A percentile compares a stretch with the other conserved stretches of the same genome.
Evolutionary conservation across 371 early-diverging fungal genomes (phyloP).

Genomic region (Globomyces sp.): DNA sequence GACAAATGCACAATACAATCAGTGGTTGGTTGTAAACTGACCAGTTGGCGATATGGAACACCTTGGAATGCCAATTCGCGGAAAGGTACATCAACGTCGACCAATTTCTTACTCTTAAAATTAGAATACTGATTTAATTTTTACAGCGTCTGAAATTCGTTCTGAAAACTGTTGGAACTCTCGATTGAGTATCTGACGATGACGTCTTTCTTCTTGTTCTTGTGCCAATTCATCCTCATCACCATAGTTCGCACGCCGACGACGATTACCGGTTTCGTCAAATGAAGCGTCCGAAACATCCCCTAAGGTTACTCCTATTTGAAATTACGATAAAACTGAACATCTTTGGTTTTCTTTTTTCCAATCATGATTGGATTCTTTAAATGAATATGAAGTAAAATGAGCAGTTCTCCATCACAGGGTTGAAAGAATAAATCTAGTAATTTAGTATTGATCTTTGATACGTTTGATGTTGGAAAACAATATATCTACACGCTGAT

Average conservation of each 20-base stretch:
- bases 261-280: constrained; percentile 97
- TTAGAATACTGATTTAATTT: background rate
- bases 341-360: constrained; percentile 97
- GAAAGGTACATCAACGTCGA: constrained; percentile 94
- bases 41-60: constrained; percentile 94
- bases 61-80: constrained; percentile 96
- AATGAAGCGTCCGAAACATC: constrained; percentile 93
- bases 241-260: constrained; percentile 87
- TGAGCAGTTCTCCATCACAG: constrained; percentile 94
- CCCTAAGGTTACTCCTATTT: constrained; percentile 37
- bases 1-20: constrained; percentile 97
- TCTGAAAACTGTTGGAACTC: constrained; percentile 95
- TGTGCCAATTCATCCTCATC: constrained; percentile 96
- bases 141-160: constrained; percentile 80
- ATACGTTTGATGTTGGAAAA: constrained; percentile 94
- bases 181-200: constrained; percentile 84
- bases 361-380: constrained; percentile 96
- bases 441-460: too few species aligned
- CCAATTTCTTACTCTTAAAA: constrained; percentile 65
- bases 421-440: constrained; percentile 94
- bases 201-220: constrained; percentile 91
- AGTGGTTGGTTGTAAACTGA: constrained; percentile 93
- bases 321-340: constrained; percentile 85
- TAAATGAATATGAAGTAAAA: constrained; percentile 95
- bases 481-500: constrained; percentile 79